Conservation (phyloP, 805 yeast genomes). For the Wickerhamiella musiphila region DNA sequence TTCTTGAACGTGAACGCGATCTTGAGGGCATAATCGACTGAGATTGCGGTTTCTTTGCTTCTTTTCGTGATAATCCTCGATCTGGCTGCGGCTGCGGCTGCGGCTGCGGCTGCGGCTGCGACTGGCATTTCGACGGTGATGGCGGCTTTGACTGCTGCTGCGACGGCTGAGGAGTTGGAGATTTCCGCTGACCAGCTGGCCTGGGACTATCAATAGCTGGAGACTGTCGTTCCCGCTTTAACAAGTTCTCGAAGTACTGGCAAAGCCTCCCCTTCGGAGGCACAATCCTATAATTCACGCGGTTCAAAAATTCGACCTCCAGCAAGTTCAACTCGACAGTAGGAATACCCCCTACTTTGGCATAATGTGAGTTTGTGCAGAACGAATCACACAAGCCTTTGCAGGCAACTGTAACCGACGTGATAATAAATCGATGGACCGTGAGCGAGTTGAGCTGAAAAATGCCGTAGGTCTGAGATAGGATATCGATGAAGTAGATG, state of each 20-base stretch:
- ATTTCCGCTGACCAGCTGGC: background rate
- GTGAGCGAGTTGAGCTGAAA: slow-evolving; percentile 83
- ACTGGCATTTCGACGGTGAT: too few relatives aligned
- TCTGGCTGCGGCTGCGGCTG: background rate
- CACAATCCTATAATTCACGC: slow-evolving; percentile 63
- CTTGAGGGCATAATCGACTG: too few relatives aligned
- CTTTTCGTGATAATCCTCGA: background rate
- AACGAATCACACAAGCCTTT: slow-evolving; percentile 64
- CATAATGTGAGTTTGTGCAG: slow-evolving; percentile 84
- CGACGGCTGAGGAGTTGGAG: background rate
- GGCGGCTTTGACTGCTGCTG: too few relatives aligned
- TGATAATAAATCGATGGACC: slow-evolving; percentile 76
- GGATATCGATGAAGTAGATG: slow-evolving; percentile 77
- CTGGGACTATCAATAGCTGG: background rate
- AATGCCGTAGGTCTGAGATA: slow-evolving; percentile 57
- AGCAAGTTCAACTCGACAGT: slow-evolving; percentile 59
- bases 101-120: background rate
- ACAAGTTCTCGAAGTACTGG: slow-evolving; percentile 22
- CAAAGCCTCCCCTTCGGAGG: slow-evolving; percentile 26
- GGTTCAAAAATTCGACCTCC: slow-evolving; percentile 69
- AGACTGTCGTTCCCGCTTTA: slow-evolving; percentile 11
- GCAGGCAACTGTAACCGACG: slow-evolving; percentile 80
- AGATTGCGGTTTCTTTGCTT: background rate
- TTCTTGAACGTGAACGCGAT: too few relatives aligned
- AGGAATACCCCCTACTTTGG: slow-evolving; percentile 72